These are phyloP conservation scores for Stereocaulon alpinum DNA, from an alignment of 495 filamentous ascomycete species.

Conservation along the genomic window DNA sequence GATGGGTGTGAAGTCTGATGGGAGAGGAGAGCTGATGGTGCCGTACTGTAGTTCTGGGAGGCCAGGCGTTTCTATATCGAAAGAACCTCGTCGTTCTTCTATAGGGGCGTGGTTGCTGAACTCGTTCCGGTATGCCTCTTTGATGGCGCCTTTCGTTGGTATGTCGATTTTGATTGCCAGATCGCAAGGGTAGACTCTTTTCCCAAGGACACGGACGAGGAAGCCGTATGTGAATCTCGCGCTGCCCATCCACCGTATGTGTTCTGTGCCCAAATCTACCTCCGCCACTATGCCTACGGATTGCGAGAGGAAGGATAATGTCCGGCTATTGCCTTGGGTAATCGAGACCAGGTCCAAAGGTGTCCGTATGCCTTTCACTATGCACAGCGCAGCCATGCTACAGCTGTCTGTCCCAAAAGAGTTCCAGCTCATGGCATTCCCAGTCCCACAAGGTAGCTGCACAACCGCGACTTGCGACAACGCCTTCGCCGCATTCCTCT, in stretches of 20 bases:
- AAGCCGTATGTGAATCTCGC: constrained; percentile 79
- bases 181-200: constrained; percentile 78
- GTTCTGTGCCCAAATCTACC: constrained; percentile 75
- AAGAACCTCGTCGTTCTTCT: constrained; percentile 17
- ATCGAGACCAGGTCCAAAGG: constrained; percentile 79
- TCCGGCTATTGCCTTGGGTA: constrained; percentile 64
- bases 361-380: constrained; percentile 75
- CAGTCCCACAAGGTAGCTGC: constrained; percentile 85
- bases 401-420: constrained; percentile 70
- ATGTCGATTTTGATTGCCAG: constrained; percentile 72
- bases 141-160: constrained; percentile 65
- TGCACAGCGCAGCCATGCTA: constrained; percentile 63
- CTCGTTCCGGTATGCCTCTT: constrained; percentile 56
- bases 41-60: constrained; percentile 71
- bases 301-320: constrained; percentile 83
- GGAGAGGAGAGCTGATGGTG: constrained; percentile 64
- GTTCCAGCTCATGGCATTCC: constrained; percentile 90
- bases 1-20: constrained; percentile 60
- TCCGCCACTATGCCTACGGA: constrained; percentile 86
- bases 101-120: constrained; percentile 27
- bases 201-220: constrained; percentile 56
- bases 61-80: constrained; percentile 7
- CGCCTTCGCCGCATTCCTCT: constrained; percentile 61
- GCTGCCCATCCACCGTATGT: constrained; percentile 85
- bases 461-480: constrained; percentile 71